Percentiles rank a stretch among this genome's conserved stretches.
Conservation (phyloP, 495 filamentous ascomycete genomes). For the Amniculicola lignicola region DNA sequence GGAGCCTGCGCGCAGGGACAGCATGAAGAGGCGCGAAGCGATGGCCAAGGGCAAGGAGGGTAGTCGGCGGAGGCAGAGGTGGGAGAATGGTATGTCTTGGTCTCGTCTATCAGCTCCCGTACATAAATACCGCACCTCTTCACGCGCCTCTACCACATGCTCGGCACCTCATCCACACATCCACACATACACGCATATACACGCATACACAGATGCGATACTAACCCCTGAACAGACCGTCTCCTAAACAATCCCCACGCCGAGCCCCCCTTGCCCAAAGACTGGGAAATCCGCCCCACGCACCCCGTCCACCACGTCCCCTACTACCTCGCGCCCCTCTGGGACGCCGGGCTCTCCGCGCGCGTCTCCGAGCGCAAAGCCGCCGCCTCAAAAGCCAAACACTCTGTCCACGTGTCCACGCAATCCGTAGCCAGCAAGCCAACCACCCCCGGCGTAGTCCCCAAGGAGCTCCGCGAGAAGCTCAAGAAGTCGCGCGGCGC, state of each 20-base stretch:
- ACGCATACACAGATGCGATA: too few species aligned
- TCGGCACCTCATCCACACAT: too few species aligned
- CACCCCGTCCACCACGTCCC: conserved; percentile 73
- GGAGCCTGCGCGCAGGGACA: conserved; percentile 53
- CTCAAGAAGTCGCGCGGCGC: conserved; percentile 70
- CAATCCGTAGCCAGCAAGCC: conserved; percentile 37
- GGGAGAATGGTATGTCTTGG: conserved; percentile 82
- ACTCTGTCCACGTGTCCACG: conserved; percentile 29
- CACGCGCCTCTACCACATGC: too few species aligned
- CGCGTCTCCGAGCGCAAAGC: conserved; percentile 32
- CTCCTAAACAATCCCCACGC: conserved; percentile 83
- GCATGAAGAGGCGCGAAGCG: conserved; percentile 67
- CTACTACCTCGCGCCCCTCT: conserved; percentile 83
- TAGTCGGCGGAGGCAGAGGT: conserved; percentile 78
- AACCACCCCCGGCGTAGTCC: conserved; percentile 48
- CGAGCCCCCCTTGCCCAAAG: conserved; percentile 71
- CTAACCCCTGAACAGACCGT: conserved; percentile 72
- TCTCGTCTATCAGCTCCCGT: too few species aligned
- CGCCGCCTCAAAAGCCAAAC: conserved; percentile 44
- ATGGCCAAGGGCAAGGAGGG: conserved; percentile 90
- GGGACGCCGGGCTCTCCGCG: conserved; percentile 67
- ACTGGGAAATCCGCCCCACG: conserved; percentile 78
- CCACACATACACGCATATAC: too few species aligned
- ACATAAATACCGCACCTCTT: too few species aligned
- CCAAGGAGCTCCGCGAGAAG: conserved; percentile 60